Conservation (phyloP, 2,329 filamentous ascomycete genomes). For the Knufia fluminis region DNA sequence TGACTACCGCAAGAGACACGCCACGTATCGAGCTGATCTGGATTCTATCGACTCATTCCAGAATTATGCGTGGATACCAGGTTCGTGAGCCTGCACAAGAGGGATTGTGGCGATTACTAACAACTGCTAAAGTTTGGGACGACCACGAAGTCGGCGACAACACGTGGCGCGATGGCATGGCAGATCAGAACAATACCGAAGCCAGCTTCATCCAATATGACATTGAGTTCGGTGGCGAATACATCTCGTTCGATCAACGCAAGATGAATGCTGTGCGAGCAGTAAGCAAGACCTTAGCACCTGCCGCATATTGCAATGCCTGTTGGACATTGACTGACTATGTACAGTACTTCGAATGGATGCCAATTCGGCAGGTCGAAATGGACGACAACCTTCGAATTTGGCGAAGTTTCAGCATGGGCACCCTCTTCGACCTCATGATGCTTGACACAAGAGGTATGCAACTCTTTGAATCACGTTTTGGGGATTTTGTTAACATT, state of each 20-base stretch:
- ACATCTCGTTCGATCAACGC: constrained; percentile 58
- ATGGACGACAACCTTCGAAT: constrained; percentile 62
- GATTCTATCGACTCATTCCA: constrained; percentile 50
- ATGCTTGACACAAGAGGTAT: constrained; percentile 59
- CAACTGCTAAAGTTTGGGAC: background rate
- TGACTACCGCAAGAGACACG: constrained; percentile 49
- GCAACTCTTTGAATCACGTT: too few relatives aligned
- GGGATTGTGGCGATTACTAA: constrained; percentile 14
- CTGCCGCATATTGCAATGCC: constrained; percentile 51
- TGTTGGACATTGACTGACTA: constrained; percentile 14
- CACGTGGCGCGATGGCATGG: constrained; percentile 53
- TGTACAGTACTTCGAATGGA: constrained; percentile 19
- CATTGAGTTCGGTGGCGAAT: constrained; percentile 38
- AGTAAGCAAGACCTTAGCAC: constrained; percentile 44
- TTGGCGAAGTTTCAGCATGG: constrained; percentile 59
- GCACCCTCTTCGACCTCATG: constrained; percentile 56
- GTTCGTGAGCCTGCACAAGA: constrained; percentile 60
- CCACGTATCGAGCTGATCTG: constrained; percentile 52
- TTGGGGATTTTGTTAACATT: too few relatives aligned
- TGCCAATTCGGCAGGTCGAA: constrained; percentile 46
- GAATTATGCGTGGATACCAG: constrained; percentile 52
- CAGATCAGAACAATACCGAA: constrained; percentile 56
- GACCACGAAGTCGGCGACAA: constrained; percentile 51
- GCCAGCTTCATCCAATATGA: constrained; percentile 45
- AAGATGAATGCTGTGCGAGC: constrained; percentile 66